Base-by-base conservation (phyloP, 768 basidiomycete species). In the Candolleomyces efflorescens region DNA sequence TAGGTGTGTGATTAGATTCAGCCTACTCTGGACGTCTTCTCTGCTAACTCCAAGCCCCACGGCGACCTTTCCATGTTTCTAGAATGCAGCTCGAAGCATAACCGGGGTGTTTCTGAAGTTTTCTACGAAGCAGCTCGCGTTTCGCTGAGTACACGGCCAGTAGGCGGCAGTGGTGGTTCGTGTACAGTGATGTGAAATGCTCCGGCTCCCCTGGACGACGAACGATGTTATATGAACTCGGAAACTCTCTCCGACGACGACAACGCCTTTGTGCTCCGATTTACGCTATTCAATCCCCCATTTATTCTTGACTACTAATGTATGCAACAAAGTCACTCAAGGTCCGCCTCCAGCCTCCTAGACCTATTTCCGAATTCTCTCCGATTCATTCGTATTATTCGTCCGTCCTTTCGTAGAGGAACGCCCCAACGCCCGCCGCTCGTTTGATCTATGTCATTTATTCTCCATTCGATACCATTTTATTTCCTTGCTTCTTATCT, bases 21-120 rank as follows among this genome's bases (percentile, higher is more conserved):
- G n/a, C 27, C 6, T 26, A 43, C 41, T 45, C 43, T 20, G 22
- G 20, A 38, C 5, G 2, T 1, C 51, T 39, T 36, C 39, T 12
- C 7, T 13, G 37, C 18, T 32, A 43, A 52, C 37, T 27, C 15
- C n/a, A n/a, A n/a, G 11, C 53, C 5, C 17, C 26, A 15, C 22
- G 26, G 13, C 23, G 3, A 4, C 17, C 6, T 43, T 18, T 37
- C 24, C 20, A 41, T 22, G 41, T 15, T 15, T 49, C 3, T 65
- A 97, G 95, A 98, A 78, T 98, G 96, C 68, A 96, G 94, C 62
- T 94, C 96, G 7, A 98, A 98, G 71, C 94, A 96, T 67, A 95
- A 97, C 63, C 84, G 96, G 49, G 96, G 96, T 3, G 94, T 98
- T 11, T 79, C 84, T 26, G 95, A 98, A 68, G 94, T 95, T 9